phyloP scores from a whole-genome alignment of 2,329 filamentous ascomycete species.

The Dactylellina sp. region DNA sequence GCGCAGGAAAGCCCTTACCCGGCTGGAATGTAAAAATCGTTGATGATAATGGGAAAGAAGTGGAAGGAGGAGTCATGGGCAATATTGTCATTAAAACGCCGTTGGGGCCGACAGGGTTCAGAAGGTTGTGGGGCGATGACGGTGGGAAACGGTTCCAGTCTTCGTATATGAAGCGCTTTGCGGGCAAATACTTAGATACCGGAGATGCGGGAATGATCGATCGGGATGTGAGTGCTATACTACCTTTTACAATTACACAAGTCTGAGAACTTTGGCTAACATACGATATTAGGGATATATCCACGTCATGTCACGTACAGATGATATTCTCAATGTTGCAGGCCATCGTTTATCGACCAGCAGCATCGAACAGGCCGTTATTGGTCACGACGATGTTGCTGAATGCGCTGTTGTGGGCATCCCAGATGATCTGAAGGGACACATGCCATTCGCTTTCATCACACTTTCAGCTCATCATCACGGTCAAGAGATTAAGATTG shows the following conservation, averaged over 20 bases:
- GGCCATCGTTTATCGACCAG: conserved; percentile 90
- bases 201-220: conserved; percentile 92
- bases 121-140: conserved; percentile 86
- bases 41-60: conserved; percentile 79
- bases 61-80: conserved; percentile 80
- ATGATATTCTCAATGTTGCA: conserved; percentile 96
- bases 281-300: conserved; percentile 67
- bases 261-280: neutral
- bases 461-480: conserved; percentile 68
- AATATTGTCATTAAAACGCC: conserved; percentile 89
- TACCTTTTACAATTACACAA: neutral
- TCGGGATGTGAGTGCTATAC: conserved; percentile 66
- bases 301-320: conserved; percentile 74
- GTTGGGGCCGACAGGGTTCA: conserved; percentile 85
- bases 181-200: conserved; percentile 86
- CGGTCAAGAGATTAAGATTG: conserved; percentile 29
- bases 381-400: conserved; percentile 79
- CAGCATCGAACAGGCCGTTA: conserved; percentile 89
- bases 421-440: conserved; percentile 86
- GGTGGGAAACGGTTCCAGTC: conserved; percentile 78
- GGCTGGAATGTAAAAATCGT: conserved; percentile 89
- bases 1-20: conserved; percentile 89
- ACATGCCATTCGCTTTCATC: conserved; percentile 90
- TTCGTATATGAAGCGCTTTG: conserved; percentile 84
- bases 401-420: conserved; percentile 89